A percentile compares a stretch with the other conserved stretches of the same genome.
phyloP scores from a whole-genome alignment of 2,329 filamentous ascomycete genomes.

The Clarireedia homoeocarpa region DNA sequence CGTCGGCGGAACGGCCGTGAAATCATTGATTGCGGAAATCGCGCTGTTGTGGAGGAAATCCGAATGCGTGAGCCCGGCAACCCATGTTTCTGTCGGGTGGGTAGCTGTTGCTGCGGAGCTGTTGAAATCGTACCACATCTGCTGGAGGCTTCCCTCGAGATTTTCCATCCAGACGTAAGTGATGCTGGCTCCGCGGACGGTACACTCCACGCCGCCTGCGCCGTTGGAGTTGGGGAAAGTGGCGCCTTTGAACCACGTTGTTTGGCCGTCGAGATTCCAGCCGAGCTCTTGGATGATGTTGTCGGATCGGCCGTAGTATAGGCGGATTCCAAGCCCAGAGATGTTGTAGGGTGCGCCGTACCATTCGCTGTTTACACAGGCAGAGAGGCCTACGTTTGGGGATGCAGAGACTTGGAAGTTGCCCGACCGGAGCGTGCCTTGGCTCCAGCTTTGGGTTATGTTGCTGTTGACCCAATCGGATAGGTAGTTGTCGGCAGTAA shows the following conservation, averaged over 20 bases:
- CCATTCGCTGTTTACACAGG: background rate
- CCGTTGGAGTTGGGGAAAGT: background rate
- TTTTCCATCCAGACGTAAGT: constrained; percentile 2
- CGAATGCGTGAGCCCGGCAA: background rate
- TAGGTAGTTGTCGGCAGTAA: background rate
- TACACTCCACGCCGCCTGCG: background rate
- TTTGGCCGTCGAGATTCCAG: constrained; percentile 3
- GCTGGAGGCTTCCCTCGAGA: background rate
- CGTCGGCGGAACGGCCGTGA: background rate
- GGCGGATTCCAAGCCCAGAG: background rate
- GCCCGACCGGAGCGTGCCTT: background rate
- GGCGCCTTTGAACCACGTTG: background rate
- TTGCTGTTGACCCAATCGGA: constrained; percentile 1
- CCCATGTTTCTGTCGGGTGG: background rate
- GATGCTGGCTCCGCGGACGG: background rate
- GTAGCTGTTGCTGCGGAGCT: background rate
- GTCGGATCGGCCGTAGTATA: background rate
- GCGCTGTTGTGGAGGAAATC: background rate
- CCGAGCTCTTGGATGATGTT: background rate
- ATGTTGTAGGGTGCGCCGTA: background rate
- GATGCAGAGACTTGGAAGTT: background rate
- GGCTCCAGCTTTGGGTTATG: constrained; percentile 1
- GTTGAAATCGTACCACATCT: constrained; percentile 1
- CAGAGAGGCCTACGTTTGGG: background rate
- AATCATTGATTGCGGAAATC: background rate